A percentile compares a stretch with the other conserved stretches of the same genome.
Conservation (phyloP, 805 yeast genomes). For the Candida khao-thaluensis region DNA sequence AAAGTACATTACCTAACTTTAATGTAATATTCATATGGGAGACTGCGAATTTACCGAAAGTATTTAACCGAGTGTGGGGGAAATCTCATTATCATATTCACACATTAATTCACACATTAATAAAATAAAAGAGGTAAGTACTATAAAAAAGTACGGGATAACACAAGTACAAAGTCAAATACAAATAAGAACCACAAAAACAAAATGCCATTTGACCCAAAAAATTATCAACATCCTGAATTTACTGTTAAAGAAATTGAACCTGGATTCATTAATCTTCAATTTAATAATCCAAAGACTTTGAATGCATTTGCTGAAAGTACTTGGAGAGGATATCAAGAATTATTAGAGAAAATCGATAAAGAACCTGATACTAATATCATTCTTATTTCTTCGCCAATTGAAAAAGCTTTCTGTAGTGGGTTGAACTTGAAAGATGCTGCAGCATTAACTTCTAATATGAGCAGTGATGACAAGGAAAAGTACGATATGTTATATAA, state of each 20-base stretch:
- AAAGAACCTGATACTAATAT: constrained; percentile 45
- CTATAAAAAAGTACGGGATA: too few species aligned
- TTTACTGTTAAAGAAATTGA: constrained; percentile 43
- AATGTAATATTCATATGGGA: too few species aligned
- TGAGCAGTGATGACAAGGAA: constrained; percentile 12
- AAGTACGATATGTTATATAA: constrained; percentile 24
- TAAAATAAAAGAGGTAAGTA: too few species aligned
- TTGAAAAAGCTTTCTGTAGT: constrained; percentile 56
- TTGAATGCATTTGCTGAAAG: constrained; percentile 57
- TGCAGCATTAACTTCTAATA: constrained; percentile 1
- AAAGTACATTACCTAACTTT: too few species aligned
- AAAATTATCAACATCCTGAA: constrained; percentile 24
- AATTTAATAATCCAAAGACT: constrained; percentile 58
- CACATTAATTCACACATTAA: too few species aligned
- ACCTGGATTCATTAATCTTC: constrained; percentile 53
- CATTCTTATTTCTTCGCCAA: constrained; percentile 54
- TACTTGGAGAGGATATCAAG: constrained; percentile 58
- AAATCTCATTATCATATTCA: too few species aligned
- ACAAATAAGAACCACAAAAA: neutral
- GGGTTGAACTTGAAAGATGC: constrained; percentile 60
- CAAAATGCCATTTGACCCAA: constrained; percentile 8
- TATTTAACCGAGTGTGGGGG: too few species aligned
- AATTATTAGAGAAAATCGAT: constrained; percentile 47
- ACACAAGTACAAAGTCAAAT: too few species aligned
- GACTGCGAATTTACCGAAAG: too few species aligned